Conservation (phyloP, 441 rosid species). For the Populus hybrid region DNA sequence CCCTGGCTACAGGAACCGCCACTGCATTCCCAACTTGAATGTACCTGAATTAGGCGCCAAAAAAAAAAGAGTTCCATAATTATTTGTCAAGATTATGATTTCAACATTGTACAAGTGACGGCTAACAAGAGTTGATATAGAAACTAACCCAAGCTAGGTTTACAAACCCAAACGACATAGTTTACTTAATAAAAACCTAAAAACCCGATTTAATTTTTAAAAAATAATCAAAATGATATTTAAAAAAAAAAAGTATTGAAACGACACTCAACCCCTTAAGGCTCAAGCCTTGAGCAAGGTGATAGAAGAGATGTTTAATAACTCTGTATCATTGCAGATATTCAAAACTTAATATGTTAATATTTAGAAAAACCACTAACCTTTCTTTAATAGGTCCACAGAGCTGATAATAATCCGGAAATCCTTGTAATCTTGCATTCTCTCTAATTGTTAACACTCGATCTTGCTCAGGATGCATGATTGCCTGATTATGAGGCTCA, state of each 20-base stretch:
- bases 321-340: neutral
- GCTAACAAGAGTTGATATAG: no score
- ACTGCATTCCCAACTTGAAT: constrained; percentile 72
- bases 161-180: no score
- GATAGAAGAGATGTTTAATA: no score
- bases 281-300: no score
- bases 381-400: constrained; percentile 67
- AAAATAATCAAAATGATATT: no score
- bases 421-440: constrained; percentile 71
- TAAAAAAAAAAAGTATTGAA: no score
- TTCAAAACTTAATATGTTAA: neutral
- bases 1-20: constrained; percentile 70
- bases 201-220: no score
- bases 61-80: neutral
- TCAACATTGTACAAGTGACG: neutral
- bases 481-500: constrained; percentile 77
- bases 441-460: constrained; percentile 65
- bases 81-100: neutral
- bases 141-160: no score
- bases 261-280: no score
- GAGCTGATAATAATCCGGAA: constrained; percentile 59
- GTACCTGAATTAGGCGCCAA: constrained; percentile 34
- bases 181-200: no score
- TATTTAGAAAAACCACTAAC: constrained; percentile 20
- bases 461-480: constrained; percentile 65